Conservation (phyloP, 192 early-diverging fungal genomes). For the Gigaspora rosea region DNA sequence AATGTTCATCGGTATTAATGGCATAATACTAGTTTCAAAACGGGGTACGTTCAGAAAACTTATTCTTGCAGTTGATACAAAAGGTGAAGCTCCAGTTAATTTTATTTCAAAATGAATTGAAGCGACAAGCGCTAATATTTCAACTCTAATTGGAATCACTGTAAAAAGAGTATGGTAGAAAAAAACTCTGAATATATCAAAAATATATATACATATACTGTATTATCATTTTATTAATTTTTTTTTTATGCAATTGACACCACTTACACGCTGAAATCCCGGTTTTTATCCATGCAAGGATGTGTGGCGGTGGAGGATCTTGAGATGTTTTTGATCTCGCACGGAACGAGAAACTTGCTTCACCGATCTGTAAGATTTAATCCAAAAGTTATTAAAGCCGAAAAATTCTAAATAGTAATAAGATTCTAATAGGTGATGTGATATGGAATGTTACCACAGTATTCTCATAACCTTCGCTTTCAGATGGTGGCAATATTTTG, state of each 20-base stretch:
- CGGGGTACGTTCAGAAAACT: constrained; percentile 14
- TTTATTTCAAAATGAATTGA: constrained; percentile 22
- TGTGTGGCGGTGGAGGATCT: constrained; percentile 11
- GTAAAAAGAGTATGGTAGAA: not conserved
- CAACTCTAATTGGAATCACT: not conserved
- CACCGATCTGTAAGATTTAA: constrained; percentile 14
- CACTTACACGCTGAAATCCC: not conserved
- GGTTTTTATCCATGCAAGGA: constrained; percentile 26
- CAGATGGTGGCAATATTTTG: constrained; percentile 4
- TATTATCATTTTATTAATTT: no score
- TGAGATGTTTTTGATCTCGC: not conserved
- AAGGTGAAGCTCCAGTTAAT: constrained; percentile 13
- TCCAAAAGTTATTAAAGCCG: not conserved
- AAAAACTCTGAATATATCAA: no score
- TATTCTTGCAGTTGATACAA: constrained; percentile 14
- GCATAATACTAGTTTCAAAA: constrained; percentile 12
- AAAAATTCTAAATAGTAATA: not conserved
- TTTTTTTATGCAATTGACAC: no score
- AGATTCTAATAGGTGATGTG: not conserved
- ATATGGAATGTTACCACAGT: constrained; percentile 1
- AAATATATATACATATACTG: no score
- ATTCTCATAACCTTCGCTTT: constrained; percentile 10
- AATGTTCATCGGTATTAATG: constrained; percentile 22
- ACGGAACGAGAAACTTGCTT: constrained; percentile 18
- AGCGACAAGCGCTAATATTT: not conserved